Percentiles rank a stretch among this genome's conserved stretches.
phyloP scores from a whole-genome alignment of 2,329 filamentous ascomycete genomes.

The Cercospora sojina region DNA sequence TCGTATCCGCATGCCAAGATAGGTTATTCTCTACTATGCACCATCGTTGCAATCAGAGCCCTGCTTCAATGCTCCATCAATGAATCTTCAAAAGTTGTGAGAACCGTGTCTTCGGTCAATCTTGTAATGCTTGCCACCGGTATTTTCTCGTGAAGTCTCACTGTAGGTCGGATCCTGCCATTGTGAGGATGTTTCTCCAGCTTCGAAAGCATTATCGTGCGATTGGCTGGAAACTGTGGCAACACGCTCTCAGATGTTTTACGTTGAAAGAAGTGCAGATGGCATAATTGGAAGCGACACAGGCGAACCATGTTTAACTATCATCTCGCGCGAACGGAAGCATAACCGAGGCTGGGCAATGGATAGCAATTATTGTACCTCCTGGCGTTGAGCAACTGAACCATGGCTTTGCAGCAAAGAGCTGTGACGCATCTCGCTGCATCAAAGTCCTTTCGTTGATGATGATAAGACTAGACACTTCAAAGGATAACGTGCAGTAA shows the following conservation, averaged over 20 bases:
- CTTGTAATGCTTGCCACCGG: not conserved
- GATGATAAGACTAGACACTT: not conserved
- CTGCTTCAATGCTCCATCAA: not conserved
- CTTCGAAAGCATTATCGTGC: not conserved
- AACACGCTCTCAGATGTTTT: not conserved
- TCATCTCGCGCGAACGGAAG: slow-evolving; percentile 2
- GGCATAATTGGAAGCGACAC: not conserved
- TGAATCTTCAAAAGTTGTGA: not conserved
- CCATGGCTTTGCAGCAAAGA: not conserved
- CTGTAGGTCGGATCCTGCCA: not conserved
- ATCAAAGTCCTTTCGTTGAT: too few relatives aligned
- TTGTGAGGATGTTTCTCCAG: not conserved
- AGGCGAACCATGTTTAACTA: not conserved
- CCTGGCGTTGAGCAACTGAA: not conserved
- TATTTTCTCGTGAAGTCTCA: not conserved
- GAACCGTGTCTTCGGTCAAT: not conserved
- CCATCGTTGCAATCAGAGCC: not conserved
- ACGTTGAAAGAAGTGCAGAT: not conserved
- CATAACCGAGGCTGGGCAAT: slow-evolving; percentile 3
- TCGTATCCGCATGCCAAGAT: not conserved
- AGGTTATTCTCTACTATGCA: not conserved
- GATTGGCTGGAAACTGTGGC: not conserved
- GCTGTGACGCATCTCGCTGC: not conserved
- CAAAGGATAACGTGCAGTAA: not conserved
- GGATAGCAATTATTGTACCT: not conserved